Evolutionary conservation across 1,284 basidiomycete genomes (phyloP).

Genomic region (Naganishia sp.): DNA sequence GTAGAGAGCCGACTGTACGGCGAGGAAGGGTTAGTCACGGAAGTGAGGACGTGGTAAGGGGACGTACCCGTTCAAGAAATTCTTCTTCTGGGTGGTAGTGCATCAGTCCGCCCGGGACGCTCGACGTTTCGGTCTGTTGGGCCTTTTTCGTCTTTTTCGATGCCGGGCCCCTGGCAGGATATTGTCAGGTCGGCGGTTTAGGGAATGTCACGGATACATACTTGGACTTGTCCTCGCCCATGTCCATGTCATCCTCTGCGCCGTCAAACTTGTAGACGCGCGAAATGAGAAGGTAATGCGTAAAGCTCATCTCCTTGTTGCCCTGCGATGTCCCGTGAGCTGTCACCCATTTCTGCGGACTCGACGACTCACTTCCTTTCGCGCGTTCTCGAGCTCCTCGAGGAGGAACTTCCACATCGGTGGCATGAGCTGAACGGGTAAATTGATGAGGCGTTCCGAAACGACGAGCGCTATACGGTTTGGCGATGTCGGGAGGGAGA

Average conservation of each 20-base stretch:
- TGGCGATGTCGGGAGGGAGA: constrained; percentile 39
- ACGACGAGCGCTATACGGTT: constrained; percentile 74
- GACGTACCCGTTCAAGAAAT: constrained; percentile 58
- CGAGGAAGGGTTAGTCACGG: background rate
- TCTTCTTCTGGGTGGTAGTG: constrained; percentile 86
- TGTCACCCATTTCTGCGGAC: background rate
- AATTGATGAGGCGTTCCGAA: constrained; percentile 84
- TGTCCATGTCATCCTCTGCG: constrained; percentile 43
- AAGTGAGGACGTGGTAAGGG: constrained; percentile 1
- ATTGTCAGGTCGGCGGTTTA: background rate
- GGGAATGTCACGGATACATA: background rate
- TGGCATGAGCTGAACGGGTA: constrained; percentile 85
- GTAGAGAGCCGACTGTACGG: constrained; percentile 63
- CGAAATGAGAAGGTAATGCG: constrained; percentile 51
- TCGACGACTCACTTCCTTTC: constrained; percentile 59
- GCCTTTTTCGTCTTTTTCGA: constrained; percentile 46
- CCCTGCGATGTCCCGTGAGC: constrained; percentile 21
- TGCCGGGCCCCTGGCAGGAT: constrained; percentile 14
- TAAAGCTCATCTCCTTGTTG: constrained; percentile 38
- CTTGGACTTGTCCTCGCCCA: constrained; percentile 29
- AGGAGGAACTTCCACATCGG: constrained; percentile 85
- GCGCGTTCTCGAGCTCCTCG: constrained; percentile 72
- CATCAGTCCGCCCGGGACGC: constrained; percentile 54
- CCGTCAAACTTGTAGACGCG: constrained; percentile 52
- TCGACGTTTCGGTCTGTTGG: constrained; percentile 49